A percentile compares a stretch with the other conserved stretches of the same genome.
Conservation (phyloP, 2,329 filamentous ascomycete species). For the Periconia digitata region DNA sequence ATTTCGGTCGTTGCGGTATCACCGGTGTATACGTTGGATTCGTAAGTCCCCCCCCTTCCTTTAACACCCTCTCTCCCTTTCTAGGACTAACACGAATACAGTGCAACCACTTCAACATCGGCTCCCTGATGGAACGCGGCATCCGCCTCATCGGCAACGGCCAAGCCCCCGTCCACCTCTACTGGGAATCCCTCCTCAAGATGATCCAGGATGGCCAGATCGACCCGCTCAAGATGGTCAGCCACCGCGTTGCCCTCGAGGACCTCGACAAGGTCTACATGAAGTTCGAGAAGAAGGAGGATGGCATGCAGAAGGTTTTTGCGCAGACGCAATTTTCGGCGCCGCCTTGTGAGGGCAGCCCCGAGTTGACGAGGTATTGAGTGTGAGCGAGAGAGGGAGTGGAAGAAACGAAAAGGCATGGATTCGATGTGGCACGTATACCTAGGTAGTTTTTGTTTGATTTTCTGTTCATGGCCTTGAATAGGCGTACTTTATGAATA, state of each 20-base stretch:
- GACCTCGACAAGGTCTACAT: constrained; percentile 56
- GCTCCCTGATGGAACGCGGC: constrained; percentile 83
- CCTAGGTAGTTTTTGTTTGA: too few relatives aligned
- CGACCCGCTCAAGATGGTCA: constrained; percentile 78
- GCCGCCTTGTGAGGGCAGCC: constrained; percentile 54
- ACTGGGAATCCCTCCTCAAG: constrained; percentile 77
- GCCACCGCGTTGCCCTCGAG: constrained; percentile 65
- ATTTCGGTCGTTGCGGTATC: constrained; percentile 73
- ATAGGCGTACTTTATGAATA: too few relatives aligned
- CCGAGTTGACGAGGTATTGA: constrained; percentile 52
- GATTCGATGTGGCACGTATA: too few relatives aligned
- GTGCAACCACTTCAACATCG: constrained; percentile 83
- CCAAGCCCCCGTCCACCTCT: constrained; percentile 75
- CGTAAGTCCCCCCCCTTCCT: constrained; percentile 42
- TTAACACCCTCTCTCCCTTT: background rate
- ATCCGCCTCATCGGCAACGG: constrained; percentile 73
- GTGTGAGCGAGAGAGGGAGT: background rate
- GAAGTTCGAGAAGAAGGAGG: constrained; percentile 69
- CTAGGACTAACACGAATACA: constrained; percentile 32
- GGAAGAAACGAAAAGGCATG: background rate
- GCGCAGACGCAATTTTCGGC: constrained; percentile 61
- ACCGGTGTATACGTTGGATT: constrained; percentile 70
- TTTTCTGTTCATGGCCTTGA: too few relatives aligned
- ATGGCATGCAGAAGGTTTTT: constrained; percentile 81
- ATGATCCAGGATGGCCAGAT: constrained; percentile 68